Percentiles rank a stretch among this genome's conserved stretches.
phyloP scores from a whole-genome alignment of 495 filamentous ascomycete species.

The Talaromyces trachyspermus region DNA sequence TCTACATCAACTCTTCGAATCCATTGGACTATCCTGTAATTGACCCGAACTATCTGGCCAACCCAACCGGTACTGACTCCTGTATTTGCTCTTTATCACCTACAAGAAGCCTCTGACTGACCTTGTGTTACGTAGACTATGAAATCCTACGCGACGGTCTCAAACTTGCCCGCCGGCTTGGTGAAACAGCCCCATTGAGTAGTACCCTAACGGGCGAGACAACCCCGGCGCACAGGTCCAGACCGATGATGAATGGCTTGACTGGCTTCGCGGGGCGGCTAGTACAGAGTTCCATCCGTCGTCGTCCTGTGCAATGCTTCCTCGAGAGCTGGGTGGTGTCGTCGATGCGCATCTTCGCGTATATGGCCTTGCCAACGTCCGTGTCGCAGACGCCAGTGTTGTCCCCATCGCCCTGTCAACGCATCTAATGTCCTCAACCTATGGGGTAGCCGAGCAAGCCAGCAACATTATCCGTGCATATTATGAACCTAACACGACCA shows the following conservation, averaged over 20 bases:
- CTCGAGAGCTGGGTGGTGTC: slow-evolving; percentile 38
- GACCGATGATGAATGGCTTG: slow-evolving; percentile 20
- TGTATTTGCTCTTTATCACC: background rate
- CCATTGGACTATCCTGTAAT: slow-evolving; percentile 29
- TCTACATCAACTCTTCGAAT: slow-evolving; percentile 30
- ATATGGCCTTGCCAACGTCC: slow-evolving; percentile 42
- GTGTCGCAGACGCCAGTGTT: slow-evolving; percentile 42
- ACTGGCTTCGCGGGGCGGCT: slow-evolving; percentile 15
- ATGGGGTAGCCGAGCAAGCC: slow-evolving; percentile 53
- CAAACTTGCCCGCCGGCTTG: slow-evolving; percentile 23
- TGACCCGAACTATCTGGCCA: slow-evolving; percentile 26
- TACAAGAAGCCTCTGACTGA: background rate
- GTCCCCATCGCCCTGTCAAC: slow-evolving; percentile 43
- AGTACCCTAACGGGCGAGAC: slow-evolving; percentile 19
- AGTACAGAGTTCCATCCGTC: slow-evolving; percentile 41
- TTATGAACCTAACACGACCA: background rate
- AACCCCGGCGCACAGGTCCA: slow-evolving; percentile 16
- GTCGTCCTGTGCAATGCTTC: slow-evolving; percentile 46
- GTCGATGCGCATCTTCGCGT: slow-evolving; percentile 42
- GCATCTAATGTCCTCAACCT: slow-evolving; percentile 46
- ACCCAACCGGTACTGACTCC: slow-evolving; percentile 21
- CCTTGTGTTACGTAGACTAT: slow-evolving; percentile 13
- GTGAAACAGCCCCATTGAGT: slow-evolving; percentile 18
- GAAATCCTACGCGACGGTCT: slow-evolving; percentile 30
- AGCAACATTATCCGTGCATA: slow-evolving; percentile 42